phyloP scores from a whole-genome alignment of 768 basidiomycete species.

The Boletus huronensis region DNA sequence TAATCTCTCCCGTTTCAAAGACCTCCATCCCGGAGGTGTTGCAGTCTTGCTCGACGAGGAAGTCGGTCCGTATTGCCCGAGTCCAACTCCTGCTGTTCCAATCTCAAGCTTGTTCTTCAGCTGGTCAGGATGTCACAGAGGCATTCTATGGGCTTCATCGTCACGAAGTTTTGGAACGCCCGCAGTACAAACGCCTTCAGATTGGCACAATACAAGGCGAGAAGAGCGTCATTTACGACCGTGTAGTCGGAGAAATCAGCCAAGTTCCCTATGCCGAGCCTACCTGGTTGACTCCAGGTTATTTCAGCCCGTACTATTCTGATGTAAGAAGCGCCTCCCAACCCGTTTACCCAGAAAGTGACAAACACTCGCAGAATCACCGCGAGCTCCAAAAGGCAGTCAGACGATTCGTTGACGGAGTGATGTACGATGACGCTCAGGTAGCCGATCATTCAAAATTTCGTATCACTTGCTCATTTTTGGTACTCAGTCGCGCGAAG shows the following conservation, averaged over 20 bases:
- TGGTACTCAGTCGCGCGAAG: constrained; percentile 57
- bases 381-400: constrained; percentile 44
- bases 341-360: neutral
- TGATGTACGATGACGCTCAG: constrained; percentile 48
- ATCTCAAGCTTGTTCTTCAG: constrained; percentile 32
- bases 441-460: constrained; percentile 10
- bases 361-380: constrained; percentile 40
- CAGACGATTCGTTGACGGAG: constrained; percentile 63
- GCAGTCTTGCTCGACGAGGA: constrained; percentile 75
- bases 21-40: constrained; percentile 80
- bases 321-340: constrained; percentile 41
- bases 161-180: constrained; percentile 73
- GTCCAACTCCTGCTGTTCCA: neutral
- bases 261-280: constrained; percentile 87
- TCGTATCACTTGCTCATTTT: constrained; percentile 14
- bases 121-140: constrained; percentile 85
- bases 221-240: constrained; percentile 48
- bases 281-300: constrained; percentile 71
- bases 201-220: constrained; percentile 73
- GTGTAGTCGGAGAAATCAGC: constrained; percentile 56
- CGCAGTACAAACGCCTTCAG: constrained; percentile 69
- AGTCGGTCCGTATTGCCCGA: constrained; percentile 51
- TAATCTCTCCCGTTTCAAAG: constrained; percentile 75
- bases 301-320: constrained; percentile 67
- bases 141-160: constrained; percentile 88